Percentiles rank a stretch among this genome's conserved stretches.
phyloP scores from a whole-genome alignment of 768 basidiomycete genomes.

The Lentinus tigrinus region DNA sequence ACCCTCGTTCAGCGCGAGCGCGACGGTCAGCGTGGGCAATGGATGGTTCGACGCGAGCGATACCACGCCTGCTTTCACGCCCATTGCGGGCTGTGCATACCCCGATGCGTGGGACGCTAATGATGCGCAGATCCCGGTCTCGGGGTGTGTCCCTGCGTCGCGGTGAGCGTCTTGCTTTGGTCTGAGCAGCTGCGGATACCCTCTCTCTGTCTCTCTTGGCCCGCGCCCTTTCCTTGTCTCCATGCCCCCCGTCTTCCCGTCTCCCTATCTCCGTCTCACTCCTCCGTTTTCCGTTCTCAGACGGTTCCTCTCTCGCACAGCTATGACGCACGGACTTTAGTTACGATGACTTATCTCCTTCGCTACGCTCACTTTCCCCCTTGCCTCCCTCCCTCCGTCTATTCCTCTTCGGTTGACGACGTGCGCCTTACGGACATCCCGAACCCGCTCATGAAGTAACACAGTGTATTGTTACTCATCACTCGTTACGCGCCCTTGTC shows the following conservation, averaged over 20 bases:
- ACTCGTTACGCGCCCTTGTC: no score
- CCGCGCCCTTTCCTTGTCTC: no score
- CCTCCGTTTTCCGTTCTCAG: no score
- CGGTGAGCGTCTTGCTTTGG: background rate
- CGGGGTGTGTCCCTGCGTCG: slow-evolving; percentile 18
- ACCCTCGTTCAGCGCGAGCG: slow-evolving; percentile 41
- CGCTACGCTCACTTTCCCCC: background rate
- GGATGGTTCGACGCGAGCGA: slow-evolving; percentile 59
- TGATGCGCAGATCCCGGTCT: slow-evolving; percentile 14
- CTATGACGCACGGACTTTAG: background rate
- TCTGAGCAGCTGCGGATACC: background rate
- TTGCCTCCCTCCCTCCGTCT: background rate
- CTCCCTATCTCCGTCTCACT: background rate
- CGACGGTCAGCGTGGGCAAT: slow-evolving; percentile 42
- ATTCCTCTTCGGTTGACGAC: no score
- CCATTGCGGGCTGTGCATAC: slow-evolving; percentile 62
- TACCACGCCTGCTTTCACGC: slow-evolving; percentile 48
- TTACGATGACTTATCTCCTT: background rate
- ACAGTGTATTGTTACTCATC: background rate
- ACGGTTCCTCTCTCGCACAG: background rate
- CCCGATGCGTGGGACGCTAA: slow-evolving; percentile 59
- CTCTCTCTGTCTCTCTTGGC: background rate
- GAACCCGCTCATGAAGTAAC: background rate
- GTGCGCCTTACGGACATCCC: no score
- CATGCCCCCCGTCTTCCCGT: no score